Evolutionary conservation across 1,284 basidiomycete species (phyloP).

Genomic region (Leccinum ponderosum): DNA sequence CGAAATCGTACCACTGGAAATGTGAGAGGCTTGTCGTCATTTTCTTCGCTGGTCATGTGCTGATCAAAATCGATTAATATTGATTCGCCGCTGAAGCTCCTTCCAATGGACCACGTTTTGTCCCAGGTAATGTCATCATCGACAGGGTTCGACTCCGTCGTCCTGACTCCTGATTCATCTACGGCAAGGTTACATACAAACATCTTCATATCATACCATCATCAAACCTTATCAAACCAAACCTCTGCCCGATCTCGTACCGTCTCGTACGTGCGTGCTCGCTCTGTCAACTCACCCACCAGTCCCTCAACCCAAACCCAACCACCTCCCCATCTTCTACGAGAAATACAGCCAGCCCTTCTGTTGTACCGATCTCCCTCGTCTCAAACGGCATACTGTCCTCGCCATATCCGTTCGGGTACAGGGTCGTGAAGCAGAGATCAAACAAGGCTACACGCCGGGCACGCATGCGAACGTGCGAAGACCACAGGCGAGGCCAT

Average conservation of each 20-base stretch:
- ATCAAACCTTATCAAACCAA: slow-evolving; percentile 28
- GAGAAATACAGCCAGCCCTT: slow-evolving; percentile 21
- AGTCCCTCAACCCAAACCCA: slow-evolving; percentile 29
- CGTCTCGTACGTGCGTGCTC: slow-evolving; percentile 8
- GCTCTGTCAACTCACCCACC: slow-evolving; percentile 14
- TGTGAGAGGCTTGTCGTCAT: too few species aligned
- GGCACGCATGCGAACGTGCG: slow-evolving; percentile 29
- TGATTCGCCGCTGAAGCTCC: too few species aligned
- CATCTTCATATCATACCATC: background rate
- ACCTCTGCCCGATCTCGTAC: slow-evolving; percentile 12
- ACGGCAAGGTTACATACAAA: too few species aligned
- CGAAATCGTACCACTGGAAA: too few species aligned
- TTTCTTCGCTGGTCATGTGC: too few species aligned
- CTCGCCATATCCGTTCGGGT: slow-evolving; percentile 31
- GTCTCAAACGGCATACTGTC: slow-evolving; percentile 32
- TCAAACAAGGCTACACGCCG: slow-evolving; percentile 14
- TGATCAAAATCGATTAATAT: too few species aligned
- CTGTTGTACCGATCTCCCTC: slow-evolving; percentile 6
- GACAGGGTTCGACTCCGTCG: too few species aligned
- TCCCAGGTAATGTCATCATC: too few species aligned
- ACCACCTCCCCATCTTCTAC: slow-evolving; percentile 21
- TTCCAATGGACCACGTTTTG: too few species aligned
- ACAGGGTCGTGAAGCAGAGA: slow-evolving; percentile 20
- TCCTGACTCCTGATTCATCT: too few species aligned
- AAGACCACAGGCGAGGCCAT: slow-evolving; percentile 27